These are phyloP conservation scores for Yamadazyma takamatsuzukensis DNA, from an alignment of 805 yeast species.

Conservation along the genomic window DNA sequence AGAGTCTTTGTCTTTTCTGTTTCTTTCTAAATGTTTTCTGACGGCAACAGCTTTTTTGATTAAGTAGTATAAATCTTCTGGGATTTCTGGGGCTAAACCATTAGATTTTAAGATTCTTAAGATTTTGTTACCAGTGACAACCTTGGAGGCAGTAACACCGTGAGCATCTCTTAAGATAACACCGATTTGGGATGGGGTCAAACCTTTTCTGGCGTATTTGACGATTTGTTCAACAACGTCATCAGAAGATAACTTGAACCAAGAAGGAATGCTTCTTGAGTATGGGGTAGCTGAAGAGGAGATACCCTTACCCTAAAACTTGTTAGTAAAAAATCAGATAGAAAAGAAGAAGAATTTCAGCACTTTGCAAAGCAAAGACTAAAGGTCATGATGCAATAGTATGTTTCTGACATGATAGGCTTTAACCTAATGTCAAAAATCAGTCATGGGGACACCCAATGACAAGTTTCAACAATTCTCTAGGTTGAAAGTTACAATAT, in stretches of 20 bases:
- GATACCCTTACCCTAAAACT: constrained; percentile 92
- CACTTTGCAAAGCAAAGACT: too few relatives aligned
- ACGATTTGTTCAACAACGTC: constrained; percentile 95
- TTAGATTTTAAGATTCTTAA: constrained; percentile 98
- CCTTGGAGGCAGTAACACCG: constrained; percentile 97
- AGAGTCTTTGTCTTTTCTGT: constrained; percentile 99
- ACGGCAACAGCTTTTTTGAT: constrained; percentile 99
- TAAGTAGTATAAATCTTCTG: constrained; percentile 99
- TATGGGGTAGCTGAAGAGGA: constrained; percentile 98
- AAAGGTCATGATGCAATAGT: too few relatives aligned
- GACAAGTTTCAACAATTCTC: too few relatives aligned
- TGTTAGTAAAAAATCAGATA: constrained; percentile 9
- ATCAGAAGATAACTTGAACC: constrained; percentile 97
- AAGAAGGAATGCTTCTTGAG: constrained; percentile 97
- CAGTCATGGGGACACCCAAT: too few relatives aligned
- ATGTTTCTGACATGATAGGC: too few relatives aligned
- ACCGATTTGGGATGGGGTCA: constrained; percentile 99
- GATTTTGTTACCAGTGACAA: constrained; percentile 98
- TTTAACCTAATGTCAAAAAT: constrained; percentile 1
- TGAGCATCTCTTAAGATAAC: constrained; percentile 99
- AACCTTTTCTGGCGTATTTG: constrained; percentile 99
- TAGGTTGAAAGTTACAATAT: too few relatives aligned
- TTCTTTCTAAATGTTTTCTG: constrained; percentile 99
- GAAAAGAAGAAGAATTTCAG: too few relatives aligned
- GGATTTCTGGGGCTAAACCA: constrained; percentile 99